phyloP scores from a whole-genome alignment of 768 basidiomycete genomes.

The Russula lepida region DNA sequence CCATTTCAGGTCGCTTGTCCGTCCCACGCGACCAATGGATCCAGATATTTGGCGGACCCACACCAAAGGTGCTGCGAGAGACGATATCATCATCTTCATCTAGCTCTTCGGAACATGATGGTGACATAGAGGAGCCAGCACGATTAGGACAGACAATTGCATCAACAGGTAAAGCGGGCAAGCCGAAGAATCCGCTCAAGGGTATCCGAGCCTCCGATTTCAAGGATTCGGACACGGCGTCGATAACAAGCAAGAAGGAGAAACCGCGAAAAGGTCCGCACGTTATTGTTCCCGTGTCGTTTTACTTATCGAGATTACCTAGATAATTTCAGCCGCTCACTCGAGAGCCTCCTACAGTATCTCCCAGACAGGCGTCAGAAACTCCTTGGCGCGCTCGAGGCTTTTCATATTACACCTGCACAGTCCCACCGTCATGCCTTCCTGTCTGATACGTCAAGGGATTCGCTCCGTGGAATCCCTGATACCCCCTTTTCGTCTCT shows the following conservation, averaged over 20 bases:
- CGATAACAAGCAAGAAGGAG: conserved; percentile 30
- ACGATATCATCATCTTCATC: conserved; percentile 17
- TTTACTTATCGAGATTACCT: neutral
- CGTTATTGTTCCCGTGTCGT: neutral
- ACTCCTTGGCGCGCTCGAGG: conserved; percentile 64
- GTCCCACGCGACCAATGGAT: conserved; percentile 70
- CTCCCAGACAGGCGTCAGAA: conserved; percentile 87
- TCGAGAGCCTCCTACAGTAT: conserved; percentile 85
- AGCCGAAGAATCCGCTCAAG: conserved; percentile 50
- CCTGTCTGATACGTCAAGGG: conserved; percentile 62
- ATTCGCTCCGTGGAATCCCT: conserved; percentile 73
- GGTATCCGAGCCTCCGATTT: conserved; percentile 35
- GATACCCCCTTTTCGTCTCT: conserved; percentile 63
- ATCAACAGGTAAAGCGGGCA: conserved; percentile 36
- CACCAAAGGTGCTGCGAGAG: conserved; percentile 24
- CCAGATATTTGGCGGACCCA: conserved; percentile 72
- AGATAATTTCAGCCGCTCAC: conserved; percentile 60
- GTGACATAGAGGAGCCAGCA: conserved; percentile 4
- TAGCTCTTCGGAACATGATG: conserved; percentile 8
- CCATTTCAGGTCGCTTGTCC: conserved; percentile 69
- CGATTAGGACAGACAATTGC: conserved; percentile 1
- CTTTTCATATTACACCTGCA: conserved; percentile 57
- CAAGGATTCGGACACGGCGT: conserved; percentile 60
- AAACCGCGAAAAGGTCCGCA: conserved; percentile 25
- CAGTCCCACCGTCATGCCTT: conserved; percentile 61